Evolutionary conservation across 495 filamentous ascomycete species (phyloP), one percentile per base, ranked within the genome.

Genomic region (Neurospora terricola): DNA sequence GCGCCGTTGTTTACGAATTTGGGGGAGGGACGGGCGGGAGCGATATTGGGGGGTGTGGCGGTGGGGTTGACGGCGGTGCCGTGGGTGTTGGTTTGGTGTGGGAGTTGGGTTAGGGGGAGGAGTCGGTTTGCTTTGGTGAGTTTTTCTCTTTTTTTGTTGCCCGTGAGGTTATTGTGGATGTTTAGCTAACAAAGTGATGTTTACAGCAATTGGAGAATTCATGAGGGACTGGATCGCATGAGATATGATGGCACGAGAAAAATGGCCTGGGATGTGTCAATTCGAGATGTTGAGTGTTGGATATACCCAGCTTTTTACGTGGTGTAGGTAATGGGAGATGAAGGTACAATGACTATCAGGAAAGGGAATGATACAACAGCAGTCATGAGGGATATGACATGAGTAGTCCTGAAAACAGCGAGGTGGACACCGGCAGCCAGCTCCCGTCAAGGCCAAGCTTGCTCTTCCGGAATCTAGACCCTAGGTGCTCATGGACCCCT

Each of bases 71-170:
- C 91, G 9, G 78, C 91, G 16, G 94, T 97, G 38, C 95, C 94
- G 0, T 97, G 93, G 93, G 88, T 93, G 8, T 80, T 98, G 76
- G 89, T 94, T 4, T 88, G 94, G 38, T 96, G 88, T 77, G 95
- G 95, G 4, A 89, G 90, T 27, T 87, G 77, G 81, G 96, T 98
- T 73, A 84, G 95, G 71, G 90, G 88, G 14, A 88, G 90, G 78
- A 94, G 92, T 77, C 90, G 90, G 74, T 90, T 97, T 84, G 94
- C 94, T 0, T 0, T 45, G 18, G 42, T 45, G 42, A 45, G 42
- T 45, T n/a, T 45, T 45, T 43, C 2, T 4, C n/a, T 43, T 3
- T 8, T 10, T n/a, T 8, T 8, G 6, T 42, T 18, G 6, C n/a
- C 7, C 0, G 5, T n/a, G 42, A n/a, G 2, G 2, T 45, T n/a